A percentile compares a stretch with the other conserved stretches of the same genome.
Conservation (phyloP, 306 rosid genomes). For the Cyclanthera cordifolia region DNA sequence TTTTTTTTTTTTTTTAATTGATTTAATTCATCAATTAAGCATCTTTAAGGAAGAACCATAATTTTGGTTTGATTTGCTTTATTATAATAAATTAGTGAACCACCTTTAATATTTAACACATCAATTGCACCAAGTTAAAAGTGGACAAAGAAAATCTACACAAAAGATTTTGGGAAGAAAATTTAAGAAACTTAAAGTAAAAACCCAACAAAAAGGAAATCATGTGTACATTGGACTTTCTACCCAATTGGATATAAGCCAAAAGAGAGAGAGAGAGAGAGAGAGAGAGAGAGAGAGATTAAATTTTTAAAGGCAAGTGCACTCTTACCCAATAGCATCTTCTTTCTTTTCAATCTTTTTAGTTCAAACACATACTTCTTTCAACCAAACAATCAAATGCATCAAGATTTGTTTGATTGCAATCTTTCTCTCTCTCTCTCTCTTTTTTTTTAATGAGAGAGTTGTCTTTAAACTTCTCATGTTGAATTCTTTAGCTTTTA, state of each 20-base stretch:
- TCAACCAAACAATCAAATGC: too few species aligned
- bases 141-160: conserved; percentile 10
- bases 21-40: background rate
- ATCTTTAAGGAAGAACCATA: background rate
- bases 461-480: too few species aligned
- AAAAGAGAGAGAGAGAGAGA: background rate
- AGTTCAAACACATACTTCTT: background rate
- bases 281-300: background rate
- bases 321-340: conserved; percentile 11
- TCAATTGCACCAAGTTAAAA: conserved; percentile 6
- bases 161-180: conserved; percentile 4
- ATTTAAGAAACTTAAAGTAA: background rate
- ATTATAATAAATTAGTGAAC: background rate
- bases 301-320: background rate
- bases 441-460: too few species aligned
- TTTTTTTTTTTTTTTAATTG: background rate
- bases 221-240: conserved; percentile 5
- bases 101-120: conserved; percentile 7
- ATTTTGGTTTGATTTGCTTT: background rate
- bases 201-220: conserved; percentile 5
- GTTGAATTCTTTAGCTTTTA: too few species aligned
- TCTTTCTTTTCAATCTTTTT: background rate
- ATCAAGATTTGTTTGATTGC: too few species aligned
- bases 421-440: too few species aligned
- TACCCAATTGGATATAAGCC: conserved; percentile 5